Evolutionary conservation across 345 rosid genomes (phyloP), one percentile per base, ranked within the genome.

Genomic region (Arabis hirsuta): DNA sequence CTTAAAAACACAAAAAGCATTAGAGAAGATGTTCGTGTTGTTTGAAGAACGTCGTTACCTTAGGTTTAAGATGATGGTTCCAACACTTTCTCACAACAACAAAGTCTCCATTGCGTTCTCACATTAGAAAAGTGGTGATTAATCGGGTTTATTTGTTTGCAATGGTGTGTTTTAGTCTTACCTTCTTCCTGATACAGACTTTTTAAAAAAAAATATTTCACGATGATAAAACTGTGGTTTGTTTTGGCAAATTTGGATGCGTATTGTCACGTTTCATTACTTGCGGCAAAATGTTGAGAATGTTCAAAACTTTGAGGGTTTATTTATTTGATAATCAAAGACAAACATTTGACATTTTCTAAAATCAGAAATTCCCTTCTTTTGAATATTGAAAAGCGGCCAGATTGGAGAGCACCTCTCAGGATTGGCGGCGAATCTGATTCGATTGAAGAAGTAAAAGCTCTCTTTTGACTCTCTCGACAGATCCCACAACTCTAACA

Each of bases 381-480:
- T 74, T 74, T 54, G 48, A 74, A 74, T 52, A 62, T 52, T 12
- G 63, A 45, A 63, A 22, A 55, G 55, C 56, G 51, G 62, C 63
- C 76, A 72, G 69, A 62, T 72, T 72, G 62, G 62, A 62, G 63
- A 63, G 63, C 36, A 47, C 46, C 46, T 63, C 45, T 48, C 13
- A 36, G 16, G 41, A 36, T 36, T 53, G 58, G 69, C 26, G 58
- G 59, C 72, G 72, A 73, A 73, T 73, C 77, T 73, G 77, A 41
- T 65, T 65, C 79, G 19, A 51, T 51, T 24, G 20, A 59, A 67
- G 55, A 74, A 32, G 36, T 36, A 2, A 3, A 55, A 3, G 31
- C 27, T n/a, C 48, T 59, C 12, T 8, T 42, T 43, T 39, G 34
- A 39, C 67, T 58, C 63, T 41, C 8, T 46, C 39, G 6, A 39